These are phyloP conservation scores for Xylaria sp. DNA, from an alignment of 2,329 filamentous ascomycete genomes.

Conservation along the genomic window DNA sequence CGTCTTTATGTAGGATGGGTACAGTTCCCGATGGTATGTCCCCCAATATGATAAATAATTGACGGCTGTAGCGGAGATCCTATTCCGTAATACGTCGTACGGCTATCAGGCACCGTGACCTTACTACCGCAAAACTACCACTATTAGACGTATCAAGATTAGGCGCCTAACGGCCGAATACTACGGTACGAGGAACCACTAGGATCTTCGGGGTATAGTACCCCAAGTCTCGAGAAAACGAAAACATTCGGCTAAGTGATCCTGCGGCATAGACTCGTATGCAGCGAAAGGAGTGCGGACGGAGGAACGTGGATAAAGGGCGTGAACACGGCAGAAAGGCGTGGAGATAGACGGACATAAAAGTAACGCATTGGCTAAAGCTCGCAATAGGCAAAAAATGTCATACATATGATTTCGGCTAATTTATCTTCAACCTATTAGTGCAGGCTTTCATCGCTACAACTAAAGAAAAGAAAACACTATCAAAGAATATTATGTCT, in stretches of 20 bases:
- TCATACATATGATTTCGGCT: background rate
- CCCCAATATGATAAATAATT: background rate
- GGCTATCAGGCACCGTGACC: background rate
- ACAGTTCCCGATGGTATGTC: background rate
- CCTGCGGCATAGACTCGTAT: background rate
- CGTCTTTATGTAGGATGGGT: background rate
- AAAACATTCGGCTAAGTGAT: background rate
- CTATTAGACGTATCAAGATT: background rate
- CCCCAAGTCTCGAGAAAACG: background rate
- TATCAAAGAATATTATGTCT: background rate
- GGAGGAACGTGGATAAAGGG: background rate
- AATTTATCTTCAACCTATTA: background rate
- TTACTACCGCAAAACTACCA: background rate
- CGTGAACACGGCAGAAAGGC: background rate
- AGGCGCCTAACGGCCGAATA: background rate
- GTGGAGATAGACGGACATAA: background rate
- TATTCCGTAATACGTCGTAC: background rate
- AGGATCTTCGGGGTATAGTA: background rate
- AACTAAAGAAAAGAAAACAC: background rate
- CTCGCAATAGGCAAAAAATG: background rate
- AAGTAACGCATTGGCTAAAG: background rate
- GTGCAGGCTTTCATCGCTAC: background rate
- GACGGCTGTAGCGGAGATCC: background rate
- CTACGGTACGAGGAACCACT: background rate
- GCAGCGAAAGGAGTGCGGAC: background rate